Percentiles rank a stretch among this genome's conserved stretches.
phyloP scores from a whole-genome alignment of 2,329 filamentous ascomycete genomes.

The Apiospora saccharicola region DNA sequence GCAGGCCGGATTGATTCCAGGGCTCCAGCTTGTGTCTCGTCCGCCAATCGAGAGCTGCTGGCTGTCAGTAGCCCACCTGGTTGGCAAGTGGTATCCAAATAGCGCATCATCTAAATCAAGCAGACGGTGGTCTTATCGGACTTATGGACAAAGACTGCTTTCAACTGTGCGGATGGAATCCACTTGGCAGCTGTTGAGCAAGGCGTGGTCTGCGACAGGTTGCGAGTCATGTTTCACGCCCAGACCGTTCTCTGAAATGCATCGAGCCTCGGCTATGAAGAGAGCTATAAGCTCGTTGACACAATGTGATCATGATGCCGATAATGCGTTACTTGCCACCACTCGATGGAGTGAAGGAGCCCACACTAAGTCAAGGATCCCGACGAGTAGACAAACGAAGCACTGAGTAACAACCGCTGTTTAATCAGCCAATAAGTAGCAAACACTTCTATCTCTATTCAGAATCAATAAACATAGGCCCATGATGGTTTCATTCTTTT shows the following conservation, averaged over 20 bases:
- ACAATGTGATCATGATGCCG: background rate
- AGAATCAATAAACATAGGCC: background rate
- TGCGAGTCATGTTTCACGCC: constrained; percentile 6
- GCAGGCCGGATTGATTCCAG: background rate
- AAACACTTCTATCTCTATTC: no score
- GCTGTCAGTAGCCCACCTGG: background rate
- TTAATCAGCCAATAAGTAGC: background rate
- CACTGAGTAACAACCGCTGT: background rate
- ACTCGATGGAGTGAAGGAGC: background rate
- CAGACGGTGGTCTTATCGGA: background rate
- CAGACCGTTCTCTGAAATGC: background rate
- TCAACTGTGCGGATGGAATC: background rate
- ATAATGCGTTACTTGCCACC: background rate
- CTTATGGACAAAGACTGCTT: background rate
- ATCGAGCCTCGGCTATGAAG: background rate
- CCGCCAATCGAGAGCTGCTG: constrained; percentile 1
- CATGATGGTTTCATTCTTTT: background rate
- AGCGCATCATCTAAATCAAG: background rate
- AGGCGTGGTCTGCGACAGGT: background rate
- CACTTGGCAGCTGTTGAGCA: background rate
- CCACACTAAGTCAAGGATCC: background rate
- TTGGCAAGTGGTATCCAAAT: background rate
- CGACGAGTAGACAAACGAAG: background rate
- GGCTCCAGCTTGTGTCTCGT: background rate
- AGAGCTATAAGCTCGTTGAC: background rate